These are phyloP conservation scores for Aspergillus incahuasiensis DNA, from an alignment of 495 filamentous ascomycete species.

Conservation along the genomic window DNA sequence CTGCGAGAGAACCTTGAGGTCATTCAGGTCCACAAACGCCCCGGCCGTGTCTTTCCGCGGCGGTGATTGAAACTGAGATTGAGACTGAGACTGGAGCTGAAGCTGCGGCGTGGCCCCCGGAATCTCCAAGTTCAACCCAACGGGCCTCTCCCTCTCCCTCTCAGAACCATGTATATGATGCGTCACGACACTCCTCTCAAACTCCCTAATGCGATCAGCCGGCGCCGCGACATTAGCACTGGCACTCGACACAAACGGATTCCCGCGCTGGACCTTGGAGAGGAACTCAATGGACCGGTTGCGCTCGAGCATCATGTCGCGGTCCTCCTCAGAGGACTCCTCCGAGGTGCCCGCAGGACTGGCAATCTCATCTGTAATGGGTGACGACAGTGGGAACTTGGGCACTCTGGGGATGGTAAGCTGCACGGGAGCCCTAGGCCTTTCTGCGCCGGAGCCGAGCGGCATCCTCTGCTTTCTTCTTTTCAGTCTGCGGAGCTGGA, in stretches of 20 bases:
- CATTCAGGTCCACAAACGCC: constrained; percentile 36
- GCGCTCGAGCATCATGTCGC: constrained; percentile 27
- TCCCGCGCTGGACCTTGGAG: constrained; percentile 26
- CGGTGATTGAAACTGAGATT: neutral
- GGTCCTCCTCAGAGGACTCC: constrained; percentile 29
- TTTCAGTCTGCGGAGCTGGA: constrained; percentile 5
- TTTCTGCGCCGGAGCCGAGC: neutral
- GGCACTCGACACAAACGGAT: constrained; percentile 17
- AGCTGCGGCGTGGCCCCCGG: constrained; percentile 17
- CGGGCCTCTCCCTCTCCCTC: constrained; percentile 30
- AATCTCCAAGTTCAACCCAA: constrained; percentile 57
- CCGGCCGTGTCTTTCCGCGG: constrained; percentile 12
- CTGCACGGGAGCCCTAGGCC: constrained; percentile 22
- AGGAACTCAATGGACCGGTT: constrained; percentile 30
- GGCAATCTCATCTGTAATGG: constrained; percentile 40
- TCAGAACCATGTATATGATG: neutral
- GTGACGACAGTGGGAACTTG: constrained; percentile 42
- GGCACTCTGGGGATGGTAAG: constrained; percentile 31
- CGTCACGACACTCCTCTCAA: neutral
- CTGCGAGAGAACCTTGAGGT: constrained; percentile 36
- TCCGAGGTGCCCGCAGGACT: constrained; percentile 28
- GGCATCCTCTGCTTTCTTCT: constrained; percentile 1
- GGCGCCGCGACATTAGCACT: constrained; percentile 6
- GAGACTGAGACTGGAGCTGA: no score
- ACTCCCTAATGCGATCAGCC: neutral